Evolutionary conservation across 495 filamentous ascomycete genomes (phyloP), one percentile per base, ranked within the genome.

Genomic region (Apiosordaria backusii): DNA sequence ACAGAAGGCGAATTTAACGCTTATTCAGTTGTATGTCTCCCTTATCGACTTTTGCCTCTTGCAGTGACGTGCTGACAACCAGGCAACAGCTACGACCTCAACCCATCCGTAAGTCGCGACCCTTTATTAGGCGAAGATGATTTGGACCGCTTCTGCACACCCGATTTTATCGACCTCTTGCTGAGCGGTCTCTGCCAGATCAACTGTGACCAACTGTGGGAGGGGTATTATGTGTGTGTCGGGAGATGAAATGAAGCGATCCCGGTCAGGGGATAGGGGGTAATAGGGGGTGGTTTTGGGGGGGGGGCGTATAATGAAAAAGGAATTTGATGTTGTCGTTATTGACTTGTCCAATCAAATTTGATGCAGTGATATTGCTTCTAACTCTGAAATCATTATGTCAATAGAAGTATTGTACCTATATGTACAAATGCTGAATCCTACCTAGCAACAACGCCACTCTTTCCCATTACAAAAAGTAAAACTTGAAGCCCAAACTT

Each of bases 181-280:
- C 71, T 75, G 68, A 75, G 65, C 26, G 67, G 65, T 26, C 57
- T 70, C 26, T 75, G 69, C 50, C 64, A 76, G 74, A 71, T 74
- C 29, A 63, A 74, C 57, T 76, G 74, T 64, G 74, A 76, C 18
- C 63, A 64, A 22, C 40, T 76, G 57, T 71, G 68, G 70, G 61
- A 58, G 7, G 74, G 74, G 26, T 76, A 73, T 45, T 74, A 69
- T 24, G 72, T 76, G 0, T 76, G 74, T 29, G 68, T 71, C 0
- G 67, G 67, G 24, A 58, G 23, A 4, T 74, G 29, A 65, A 2
- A 18, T 74, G 29, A 65, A 2, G 13, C 5, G 35, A 13, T 13
- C 35, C 35, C 35, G 35, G 1, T 9, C 9, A 2, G 9, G 9
- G 35, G 9, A 15, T 3, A 15, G 35, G 10, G 35, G 10, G 10